Evolutionary conservation across 164 flowering plant species (phyloP), one percentile per base, ranked within the genome.

Genomic region (Vitis cinerea): DNA sequence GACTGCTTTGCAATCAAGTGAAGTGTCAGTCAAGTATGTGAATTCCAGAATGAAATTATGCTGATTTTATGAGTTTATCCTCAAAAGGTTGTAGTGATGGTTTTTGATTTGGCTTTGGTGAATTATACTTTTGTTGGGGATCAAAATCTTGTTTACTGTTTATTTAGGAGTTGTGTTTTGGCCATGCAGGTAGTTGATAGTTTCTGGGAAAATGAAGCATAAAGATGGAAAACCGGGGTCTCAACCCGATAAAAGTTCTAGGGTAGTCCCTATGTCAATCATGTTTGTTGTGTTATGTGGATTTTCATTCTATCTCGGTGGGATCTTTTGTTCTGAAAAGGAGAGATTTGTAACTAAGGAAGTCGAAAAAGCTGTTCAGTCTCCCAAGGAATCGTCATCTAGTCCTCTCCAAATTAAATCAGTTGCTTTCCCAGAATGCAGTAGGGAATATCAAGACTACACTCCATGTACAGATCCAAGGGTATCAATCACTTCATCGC

Each of bases 381-480:
- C 88, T 76, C 50, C 87, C 4, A 81, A 70, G 72, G 84, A 80
- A 9, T 64, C 74, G 2, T 62, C 67, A 16, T 63, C 72, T 73
- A 64, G 72, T 47, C 72, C 98, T 66, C 88, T 85, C 16, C 87
- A 87, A 65, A 71, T 83, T 15, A 89, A 86, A 76, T 64, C 86
- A 0, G 75, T 79, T 56, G 27, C 79, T 23, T 93, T 96, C 69
- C 80, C 91, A 3, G 90, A 88, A 72, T 96, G 99, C 79, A 72
- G 83, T 73, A 72, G 59, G 10, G 90, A 93, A 64, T 86, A 75
- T 73, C 98, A 96, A 78, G 99, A 93, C 71, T 92, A 87, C 84
- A 93, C 99, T 10, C 99, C 99, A 7, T 93, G 99, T 86, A 96
- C 98, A n/a, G 97, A 96, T 82, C 97, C 97, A 27, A 87, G 67